phyloP scores from a whole-genome alignment of 805 yeast species.

The Wickerhamomyces alni region DNA sequence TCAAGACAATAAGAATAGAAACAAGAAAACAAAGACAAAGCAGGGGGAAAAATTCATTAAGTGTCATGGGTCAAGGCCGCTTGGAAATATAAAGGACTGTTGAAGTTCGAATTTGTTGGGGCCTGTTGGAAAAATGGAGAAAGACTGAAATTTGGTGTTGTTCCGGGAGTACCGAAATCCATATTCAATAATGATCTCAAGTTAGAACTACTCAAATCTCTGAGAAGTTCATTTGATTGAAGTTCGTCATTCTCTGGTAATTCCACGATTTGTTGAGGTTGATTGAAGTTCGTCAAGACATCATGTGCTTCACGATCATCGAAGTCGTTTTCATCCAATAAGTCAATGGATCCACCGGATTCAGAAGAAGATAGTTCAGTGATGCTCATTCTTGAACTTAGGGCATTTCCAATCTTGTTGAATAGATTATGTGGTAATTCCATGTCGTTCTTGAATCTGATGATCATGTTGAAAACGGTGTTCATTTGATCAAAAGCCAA shows the following conservation, averaged over 20 bases:
- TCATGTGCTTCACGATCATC: neutral
- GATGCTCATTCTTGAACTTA: conserved; percentile 10
- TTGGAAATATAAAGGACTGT: neutral
- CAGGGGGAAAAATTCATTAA: too few relatives aligned
- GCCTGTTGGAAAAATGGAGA: too few relatives aligned
- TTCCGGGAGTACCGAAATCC: neutral
- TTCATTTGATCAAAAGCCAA: conserved; percentile 16
- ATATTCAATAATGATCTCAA: neutral
- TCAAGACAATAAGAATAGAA: too few relatives aligned
- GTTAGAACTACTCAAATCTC: neutral
- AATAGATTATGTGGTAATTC: conserved; percentile 13
- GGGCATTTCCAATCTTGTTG: conserved; percentile 10
- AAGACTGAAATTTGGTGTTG: too few relatives aligned
- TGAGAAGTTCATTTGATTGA: neutral
- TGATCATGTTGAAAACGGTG: conserved; percentile 13
- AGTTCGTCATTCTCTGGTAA: neutral
- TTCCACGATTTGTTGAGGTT: too few relatives aligned
- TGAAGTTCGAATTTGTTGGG: neutral
- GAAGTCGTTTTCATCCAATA: neutral
- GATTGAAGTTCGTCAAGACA: neutral
- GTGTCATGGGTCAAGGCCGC: neutral
- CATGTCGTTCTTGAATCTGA: conserved; percentile 16
- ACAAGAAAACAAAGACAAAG: too few relatives aligned
- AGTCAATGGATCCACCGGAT: neutral
- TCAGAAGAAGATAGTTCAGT: neutral